phyloP scores from a whole-genome alignment of 805 yeast species.

The Clavispora carvajalis region DNA sequence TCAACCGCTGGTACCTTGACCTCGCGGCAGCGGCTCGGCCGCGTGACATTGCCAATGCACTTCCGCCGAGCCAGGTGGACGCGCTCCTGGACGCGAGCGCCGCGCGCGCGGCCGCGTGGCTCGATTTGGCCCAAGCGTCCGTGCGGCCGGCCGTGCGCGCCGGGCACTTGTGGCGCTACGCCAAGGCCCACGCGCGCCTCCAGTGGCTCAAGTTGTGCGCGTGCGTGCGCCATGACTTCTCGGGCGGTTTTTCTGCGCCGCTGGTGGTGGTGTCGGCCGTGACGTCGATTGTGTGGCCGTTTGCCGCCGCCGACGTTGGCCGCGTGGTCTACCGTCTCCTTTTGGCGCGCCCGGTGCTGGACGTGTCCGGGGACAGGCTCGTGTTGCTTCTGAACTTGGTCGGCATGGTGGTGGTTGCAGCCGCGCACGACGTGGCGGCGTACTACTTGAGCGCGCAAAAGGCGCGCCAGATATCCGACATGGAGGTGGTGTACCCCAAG shows the following conservation, averaged over 20 bases:
- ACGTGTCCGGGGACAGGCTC: slow-evolving; percentile 13
- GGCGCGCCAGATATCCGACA: slow-evolving; percentile 24
- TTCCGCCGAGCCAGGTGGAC: slow-evolving; percentile 9
- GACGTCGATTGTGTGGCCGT: slow-evolving; percentile 39
- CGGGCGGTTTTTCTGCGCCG: slow-evolving; percentile 17
- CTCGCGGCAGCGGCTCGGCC: slow-evolving; percentile 25
- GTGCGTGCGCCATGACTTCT: slow-evolving; percentile 29
- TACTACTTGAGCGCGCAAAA: slow-evolving; percentile 24
- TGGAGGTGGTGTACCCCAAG: slow-evolving; percentile 16
- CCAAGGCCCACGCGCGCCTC: slow-evolving; percentile 1
- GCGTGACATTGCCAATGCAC: slow-evolving; percentile 28
- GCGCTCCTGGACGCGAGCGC: slow-evolving; percentile 12
- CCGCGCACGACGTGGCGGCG: slow-evolving; percentile 30
- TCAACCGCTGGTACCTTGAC: slow-evolving; percentile 30
- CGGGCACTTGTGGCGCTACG: slow-evolving; percentile 1
- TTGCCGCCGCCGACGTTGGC: slow-evolving; percentile 30
- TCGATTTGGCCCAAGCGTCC: slow-evolving; percentile 1
- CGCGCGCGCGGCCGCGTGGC: slow-evolving; percentile 6
- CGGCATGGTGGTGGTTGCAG: slow-evolving; percentile 28
- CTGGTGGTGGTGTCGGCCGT: slow-evolving; percentile 24
- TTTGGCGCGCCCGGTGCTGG: slow-evolving; percentile 8
- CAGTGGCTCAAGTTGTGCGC: slow-evolving; percentile 24
- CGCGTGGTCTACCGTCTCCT: slow-evolving; percentile 13
- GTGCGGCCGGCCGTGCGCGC: slow-evolving; percentile 1
- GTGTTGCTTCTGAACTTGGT: slow-evolving; percentile 27